Base-by-base conservation (phyloP, 2,329 filamentous ascomycete genomes). In the Colletotrichum ledebouriae region DNA sequence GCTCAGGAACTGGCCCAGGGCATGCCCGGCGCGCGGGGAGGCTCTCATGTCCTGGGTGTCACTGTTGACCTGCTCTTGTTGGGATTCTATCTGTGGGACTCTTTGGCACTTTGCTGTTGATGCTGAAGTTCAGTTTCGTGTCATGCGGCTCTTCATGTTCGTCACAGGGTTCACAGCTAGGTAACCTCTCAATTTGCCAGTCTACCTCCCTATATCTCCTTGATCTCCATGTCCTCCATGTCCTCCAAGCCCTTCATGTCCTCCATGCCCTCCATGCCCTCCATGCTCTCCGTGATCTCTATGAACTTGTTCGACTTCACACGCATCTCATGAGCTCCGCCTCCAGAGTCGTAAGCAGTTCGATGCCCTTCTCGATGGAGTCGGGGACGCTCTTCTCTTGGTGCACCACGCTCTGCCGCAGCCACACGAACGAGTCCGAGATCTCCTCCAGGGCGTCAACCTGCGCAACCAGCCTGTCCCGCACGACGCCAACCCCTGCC, bases 371-470 rank as follows among this genome's bases (percentile, higher is more conserved):
- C 12, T 9, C 17, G 1, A 49, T 49, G 46, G 46, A 10, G 17
- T 49, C 46, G 11, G 17, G 17, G 20, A 22, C 17, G 46, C 46
- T 49, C 17, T 22, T 49, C 11, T 49, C 46, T 10, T 49, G 17
- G 46, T 22, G 20, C 17, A 22, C 46, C 20, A 25, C 46, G 20
- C 46, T 49, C 46, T 49, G 46, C 46, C 46, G 46, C 17, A 49
- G 46, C 46, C 46, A 49, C 17, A 25, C 4, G 3, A 49, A 15
- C 46, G 46, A 25, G 46, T 49, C 46, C 17, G 46, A 49, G 5
- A 49, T 22, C 46, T 49, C 20, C 20, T 49, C 46, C 1, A 49
- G 2, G 0, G 20, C 46, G 46, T 49, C 46, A 10, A 25, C 10
- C 46, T 49, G 46, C 12, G 46, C 46, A 49, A 49, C 10, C 46